Evolutionary conservation across 75 land plant species (phyloP).

Genomic region (Adiantum capillusveneris): DNA sequence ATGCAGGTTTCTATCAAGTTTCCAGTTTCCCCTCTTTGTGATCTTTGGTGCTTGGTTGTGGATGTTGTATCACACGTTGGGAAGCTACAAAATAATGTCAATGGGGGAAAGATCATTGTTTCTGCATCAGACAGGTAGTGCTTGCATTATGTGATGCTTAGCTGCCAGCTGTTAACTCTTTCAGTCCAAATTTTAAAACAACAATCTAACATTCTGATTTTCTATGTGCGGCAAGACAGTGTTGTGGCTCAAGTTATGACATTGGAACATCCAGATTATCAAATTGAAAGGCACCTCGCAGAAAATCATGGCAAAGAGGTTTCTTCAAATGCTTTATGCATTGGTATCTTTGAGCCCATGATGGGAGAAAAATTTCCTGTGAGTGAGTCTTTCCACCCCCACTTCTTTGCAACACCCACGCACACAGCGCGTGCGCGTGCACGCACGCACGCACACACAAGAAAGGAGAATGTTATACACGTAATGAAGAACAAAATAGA

Average conservation of each 20-base stretch:
- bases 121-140: constrained; percentile 18
- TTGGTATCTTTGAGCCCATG: constrained; percentile 20
- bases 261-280: constrained; percentile 9
- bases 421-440: too few relatives aligned
- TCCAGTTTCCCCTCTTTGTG: constrained; percentile 20
- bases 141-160: too few relatives aligned
- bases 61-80: constrained; percentile 21
- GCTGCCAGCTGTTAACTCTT: too few relatives aligned
- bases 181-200: too few relatives aligned
- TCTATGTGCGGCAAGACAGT: too few relatives aligned
- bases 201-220: too few relatives aligned
- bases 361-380: constrained; percentile 21
- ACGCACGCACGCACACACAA: too few relatives aligned
- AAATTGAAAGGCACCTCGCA: neutral
- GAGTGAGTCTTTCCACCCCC: too few relatives aligned
- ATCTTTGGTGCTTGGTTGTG: constrained; percentile 17
- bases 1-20: constrained; percentile 17
- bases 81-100: constrained; percentile 1
- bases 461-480: too few relatives aligned
- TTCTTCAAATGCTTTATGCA: constrained; percentile 9
- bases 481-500: too few relatives aligned
- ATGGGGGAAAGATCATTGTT: constrained; percentile 20
- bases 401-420: too few relatives aligned
- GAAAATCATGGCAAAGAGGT: neutral
- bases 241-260: constrained; percentile 14